Conservation (phyloP, 495 filamentous ascomycete species). For the Podospora bellae-mahoneyi region DNA sequence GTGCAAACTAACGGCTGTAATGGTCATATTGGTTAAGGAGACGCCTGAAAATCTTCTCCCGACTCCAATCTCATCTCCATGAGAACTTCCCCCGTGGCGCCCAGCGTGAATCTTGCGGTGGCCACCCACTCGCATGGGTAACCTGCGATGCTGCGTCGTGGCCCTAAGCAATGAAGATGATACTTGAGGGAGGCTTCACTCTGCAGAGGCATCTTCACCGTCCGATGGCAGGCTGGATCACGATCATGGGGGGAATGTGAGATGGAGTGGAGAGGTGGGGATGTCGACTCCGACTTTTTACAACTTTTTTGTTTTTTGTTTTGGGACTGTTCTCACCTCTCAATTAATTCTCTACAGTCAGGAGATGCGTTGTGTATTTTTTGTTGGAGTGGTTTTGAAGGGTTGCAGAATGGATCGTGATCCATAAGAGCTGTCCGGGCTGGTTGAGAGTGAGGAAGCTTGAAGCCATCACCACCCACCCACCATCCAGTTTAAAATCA, state of each 20-base stretch:
- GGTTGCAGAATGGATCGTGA: background rate
- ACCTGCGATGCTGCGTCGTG: conserved; percentile 44
- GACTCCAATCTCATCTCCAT: conserved; percentile 44
- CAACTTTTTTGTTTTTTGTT: conserved; percentile 31
- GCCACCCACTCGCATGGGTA: conserved; percentile 49
- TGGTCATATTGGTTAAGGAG: conserved; percentile 48
- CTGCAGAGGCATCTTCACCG: conserved; percentile 53
- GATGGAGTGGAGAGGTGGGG: conserved; percentile 45
- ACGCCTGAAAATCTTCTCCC: conserved; percentile 44
- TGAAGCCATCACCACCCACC: background rate
- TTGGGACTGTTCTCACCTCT: conserved; percentile 11
- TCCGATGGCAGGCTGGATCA: conserved; percentile 52
- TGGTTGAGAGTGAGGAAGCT: background rate
- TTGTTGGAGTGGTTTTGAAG: background rate
- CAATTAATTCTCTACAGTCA: background rate
- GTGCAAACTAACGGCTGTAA: conserved; percentile 38
- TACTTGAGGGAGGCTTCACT: conserved; percentile 50
- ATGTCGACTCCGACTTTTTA: conserved; percentile 44
- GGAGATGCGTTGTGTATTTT: background rate
- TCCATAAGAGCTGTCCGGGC: background rate
- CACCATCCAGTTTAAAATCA: background rate
- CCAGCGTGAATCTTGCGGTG: conserved; percentile 54
- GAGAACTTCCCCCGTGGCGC: conserved; percentile 47
- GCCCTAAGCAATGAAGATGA: conserved; percentile 51
- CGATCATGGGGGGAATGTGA: conserved; percentile 50